Percentiles rank a stretch among this genome's conserved stretches.
Conservation (phyloP, 208 protist species). For the Acanthamoeba healyi region DNA sequence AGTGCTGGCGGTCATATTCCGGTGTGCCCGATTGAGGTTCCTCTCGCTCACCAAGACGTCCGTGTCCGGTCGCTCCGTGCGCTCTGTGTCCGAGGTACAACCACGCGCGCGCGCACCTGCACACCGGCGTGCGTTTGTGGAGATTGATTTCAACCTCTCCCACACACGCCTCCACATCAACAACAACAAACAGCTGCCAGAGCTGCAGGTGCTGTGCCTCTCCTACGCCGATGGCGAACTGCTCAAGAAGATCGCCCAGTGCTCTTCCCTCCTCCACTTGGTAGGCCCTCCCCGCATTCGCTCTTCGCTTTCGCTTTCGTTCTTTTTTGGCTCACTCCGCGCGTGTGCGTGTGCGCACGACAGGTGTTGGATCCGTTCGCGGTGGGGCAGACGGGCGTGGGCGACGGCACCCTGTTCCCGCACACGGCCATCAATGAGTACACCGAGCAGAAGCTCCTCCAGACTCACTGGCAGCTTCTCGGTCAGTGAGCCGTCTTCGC, state of each 20-base stretch:
- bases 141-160: too few relatives aligned
- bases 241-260: constrained; percentile 34
- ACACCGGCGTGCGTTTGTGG: too few relatives aligned
- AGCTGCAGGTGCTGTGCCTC: constrained; percentile 36
- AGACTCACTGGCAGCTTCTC: neutral
- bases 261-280: neutral
- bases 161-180: too few relatives aligned
- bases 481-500: too few relatives aligned
- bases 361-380: constrained; percentile 40
- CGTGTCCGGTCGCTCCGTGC: neutral
- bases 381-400: neutral
- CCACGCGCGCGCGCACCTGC: too few relatives aligned
- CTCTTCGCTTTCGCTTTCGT: neutral
- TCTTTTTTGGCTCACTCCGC: too few relatives aligned
- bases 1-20: constrained; percentile 18
- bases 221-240: constrained; percentile 5
- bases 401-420: neutral
- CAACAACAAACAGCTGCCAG: neutral
- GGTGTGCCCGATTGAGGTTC: neutral
- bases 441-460: constrained; percentile 35
- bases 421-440: constrained; percentile 49
- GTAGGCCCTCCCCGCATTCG: neutral
- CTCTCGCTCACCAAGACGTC: constrained; percentile 25
- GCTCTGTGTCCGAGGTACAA: constrained; percentile 19
- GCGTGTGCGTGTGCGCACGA: too few relatives aligned